phyloP scores from a whole-genome alignment of 495 filamentous ascomycete genomes.

The Extremus antarcticus region DNA sequence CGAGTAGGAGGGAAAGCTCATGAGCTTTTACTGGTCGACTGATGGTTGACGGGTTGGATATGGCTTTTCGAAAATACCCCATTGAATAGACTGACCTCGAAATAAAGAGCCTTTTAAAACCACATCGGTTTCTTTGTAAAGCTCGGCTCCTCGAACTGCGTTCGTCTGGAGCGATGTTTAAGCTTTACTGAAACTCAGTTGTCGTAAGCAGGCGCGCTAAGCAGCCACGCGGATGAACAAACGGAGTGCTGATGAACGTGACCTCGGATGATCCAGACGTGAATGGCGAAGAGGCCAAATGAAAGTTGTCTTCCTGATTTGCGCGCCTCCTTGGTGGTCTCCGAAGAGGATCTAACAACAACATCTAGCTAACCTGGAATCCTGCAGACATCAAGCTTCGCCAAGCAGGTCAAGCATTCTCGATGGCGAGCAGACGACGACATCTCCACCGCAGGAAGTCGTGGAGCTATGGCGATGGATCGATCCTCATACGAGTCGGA shows the following conservation, averaged over 20 bases:
- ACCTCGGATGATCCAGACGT: neutral
- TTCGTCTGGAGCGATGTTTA: no score
- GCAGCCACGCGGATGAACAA: no score
- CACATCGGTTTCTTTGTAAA: no score
- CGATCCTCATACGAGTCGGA: constrained; percentile 18
- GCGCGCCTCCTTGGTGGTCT: no score
- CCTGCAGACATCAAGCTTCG: neutral
- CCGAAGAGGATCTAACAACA: no score
- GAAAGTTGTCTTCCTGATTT: no score
- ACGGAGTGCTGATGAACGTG: neutral
- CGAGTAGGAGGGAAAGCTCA: neutral
- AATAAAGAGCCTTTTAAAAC: no score
- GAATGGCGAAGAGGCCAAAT: neutral
- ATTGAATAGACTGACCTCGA: neutral
- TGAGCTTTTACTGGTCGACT: neutral
- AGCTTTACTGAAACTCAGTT: neutral
- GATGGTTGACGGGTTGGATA: neutral
- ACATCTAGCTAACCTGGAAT: no score
- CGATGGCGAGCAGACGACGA: constrained; percentile 8
- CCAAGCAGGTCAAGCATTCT: neutral
- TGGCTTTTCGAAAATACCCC: neutral
- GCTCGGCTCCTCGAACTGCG: no score
- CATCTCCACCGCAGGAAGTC: constrained; percentile 13
- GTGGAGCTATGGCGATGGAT: constrained; percentile 2
- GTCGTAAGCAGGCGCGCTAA: neutral